Evolutionary conservation across 306 rosid species (phyloP).

Genomic region (Glycyrrhiza uralensis): DNA sequence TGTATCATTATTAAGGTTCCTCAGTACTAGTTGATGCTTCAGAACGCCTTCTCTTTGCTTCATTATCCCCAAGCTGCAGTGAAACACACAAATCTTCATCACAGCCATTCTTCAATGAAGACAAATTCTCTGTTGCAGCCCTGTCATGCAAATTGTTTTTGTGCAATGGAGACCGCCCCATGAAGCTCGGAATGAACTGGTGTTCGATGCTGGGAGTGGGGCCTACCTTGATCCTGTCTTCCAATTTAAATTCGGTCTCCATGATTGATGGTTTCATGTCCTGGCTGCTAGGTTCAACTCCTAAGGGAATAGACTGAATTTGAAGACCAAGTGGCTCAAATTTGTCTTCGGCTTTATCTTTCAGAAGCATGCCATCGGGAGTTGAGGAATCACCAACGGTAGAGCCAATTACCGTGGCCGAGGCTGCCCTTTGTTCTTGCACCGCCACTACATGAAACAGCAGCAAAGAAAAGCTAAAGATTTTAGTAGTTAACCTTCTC

Average conservation of each 20-base stretch:
- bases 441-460: conserved; percentile 67
- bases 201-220: conserved; percentile 77
- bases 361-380: conserved; percentile 56
- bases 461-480: neutral
- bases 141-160: conserved; percentile 40
- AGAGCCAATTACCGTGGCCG: conserved; percentile 84
- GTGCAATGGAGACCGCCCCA: conserved; percentile 65
- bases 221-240: conserved; percentile 56
- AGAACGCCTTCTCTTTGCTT: conserved; percentile 86
- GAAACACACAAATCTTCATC: conserved; percentile 81
- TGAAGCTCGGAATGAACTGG: conserved; percentile 88
- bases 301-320: conserved; percentile 75
- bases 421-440: conserved; percentile 82
- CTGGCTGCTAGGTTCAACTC: conserved; percentile 52
- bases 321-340: conserved; percentile 86
- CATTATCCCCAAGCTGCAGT: conserved; percentile 88
- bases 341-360: conserved; percentile 74
- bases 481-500: neutral
- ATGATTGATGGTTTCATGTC: conserved; percentile 47
- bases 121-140: conserved; percentile 64
- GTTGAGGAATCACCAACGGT: conserved; percentile 87
- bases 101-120: conserved; percentile 57
- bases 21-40: conserved; percentile 71
- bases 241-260: conserved; percentile 72
- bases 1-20: conserved; percentile 56